These are phyloP conservation scores for Echria macrotheca DNA, from an alignment of 495 filamentous ascomycete genomes.

Conservation along the genomic window DNA sequence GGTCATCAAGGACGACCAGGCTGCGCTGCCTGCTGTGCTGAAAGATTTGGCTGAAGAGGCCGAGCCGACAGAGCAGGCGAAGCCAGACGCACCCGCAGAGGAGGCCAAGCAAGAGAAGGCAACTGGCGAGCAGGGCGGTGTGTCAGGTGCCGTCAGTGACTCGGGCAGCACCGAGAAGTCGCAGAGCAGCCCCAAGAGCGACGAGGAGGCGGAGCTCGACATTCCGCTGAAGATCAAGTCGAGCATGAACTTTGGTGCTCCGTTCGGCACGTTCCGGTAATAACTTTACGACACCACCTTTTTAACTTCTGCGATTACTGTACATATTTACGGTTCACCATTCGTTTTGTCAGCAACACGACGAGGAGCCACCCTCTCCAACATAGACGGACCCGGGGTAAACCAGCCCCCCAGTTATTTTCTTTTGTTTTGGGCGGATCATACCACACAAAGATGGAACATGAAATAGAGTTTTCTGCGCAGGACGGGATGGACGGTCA, in stretches of 20 bases:
- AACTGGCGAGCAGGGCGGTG: conserved; percentile 3
- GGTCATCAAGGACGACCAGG: conserved; percentile 27
- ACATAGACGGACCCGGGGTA: no score
- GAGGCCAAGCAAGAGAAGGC: conserved; percentile 13
- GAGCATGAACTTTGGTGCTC: conserved; percentile 56
- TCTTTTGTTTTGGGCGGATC: no score
- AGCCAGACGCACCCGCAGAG: conserved; percentile 13
- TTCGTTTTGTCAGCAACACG: no score
- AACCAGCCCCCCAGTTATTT: no score
- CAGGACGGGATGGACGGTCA: no score
- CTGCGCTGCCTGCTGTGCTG: conserved; percentile 37
- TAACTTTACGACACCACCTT: not conserved
- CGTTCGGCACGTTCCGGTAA: conserved; percentile 27
- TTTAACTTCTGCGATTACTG: not conserved
- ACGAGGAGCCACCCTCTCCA: no score
- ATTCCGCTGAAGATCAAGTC: conserved; percentile 54
- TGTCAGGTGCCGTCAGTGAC: not conserved
- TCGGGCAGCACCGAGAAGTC: conserved; percentile 15
- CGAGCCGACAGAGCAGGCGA: conserved; percentile 2
- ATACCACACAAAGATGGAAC: no score
- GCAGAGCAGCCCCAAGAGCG: conserved; percentile 20
- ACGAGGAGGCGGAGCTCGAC: conserved; percentile 40
- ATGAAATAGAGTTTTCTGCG: no score
- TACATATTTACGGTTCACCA: not conserved
- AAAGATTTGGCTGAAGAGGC: conserved; percentile 14